Conservation (phyloP, 768 basidiomycete species). For the Leccinum imitatum region DNA sequence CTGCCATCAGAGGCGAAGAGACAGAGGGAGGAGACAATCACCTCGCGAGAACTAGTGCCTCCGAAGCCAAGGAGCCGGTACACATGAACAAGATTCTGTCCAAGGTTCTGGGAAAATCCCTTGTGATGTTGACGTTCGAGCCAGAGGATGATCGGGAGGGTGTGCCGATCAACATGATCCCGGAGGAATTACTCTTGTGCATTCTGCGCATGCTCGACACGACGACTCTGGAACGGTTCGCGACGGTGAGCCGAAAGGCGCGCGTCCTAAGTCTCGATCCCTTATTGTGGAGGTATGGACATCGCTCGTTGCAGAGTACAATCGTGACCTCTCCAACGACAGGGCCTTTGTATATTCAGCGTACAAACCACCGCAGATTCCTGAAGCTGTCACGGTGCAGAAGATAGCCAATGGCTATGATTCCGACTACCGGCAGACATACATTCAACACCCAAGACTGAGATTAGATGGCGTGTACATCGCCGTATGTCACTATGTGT, state of each 20-base stretch:
- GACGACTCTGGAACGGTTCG: slow-evolving; percentile 76
- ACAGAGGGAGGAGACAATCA: slow-evolving; percentile 66
- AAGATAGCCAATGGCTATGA: slow-evolving; percentile 51
- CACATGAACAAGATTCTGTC: slow-evolving; percentile 44
- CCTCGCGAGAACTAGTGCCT: slow-evolving; percentile 61
- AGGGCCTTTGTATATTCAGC: slow-evolving; percentile 64
- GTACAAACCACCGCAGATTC: slow-evolving; percentile 77
- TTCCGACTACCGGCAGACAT: slow-evolving; percentile 71
- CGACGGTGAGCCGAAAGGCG: slow-evolving; percentile 67
- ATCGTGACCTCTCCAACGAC: slow-evolving; percentile 8
- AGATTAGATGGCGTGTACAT: slow-evolving; percentile 91
- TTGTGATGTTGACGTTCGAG: slow-evolving; percentile 52
- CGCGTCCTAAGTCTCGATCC: slow-evolving; percentile 69
- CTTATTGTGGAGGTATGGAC: slow-evolving; percentile 70
- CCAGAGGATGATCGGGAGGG: slow-evolving; percentile 67
- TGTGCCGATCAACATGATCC: slow-evolving; percentile 56
- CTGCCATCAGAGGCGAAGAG: slow-evolving; percentile 68
- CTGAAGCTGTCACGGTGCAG: slow-evolving; percentile 47
- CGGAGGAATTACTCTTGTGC: slow-evolving; percentile 72
- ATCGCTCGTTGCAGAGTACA: not conserved
- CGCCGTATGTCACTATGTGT: slow-evolving; percentile 88
- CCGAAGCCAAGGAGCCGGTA: slow-evolving; percentile 28
- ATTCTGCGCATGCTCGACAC: slow-evolving; percentile 69
- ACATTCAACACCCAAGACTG: slow-evolving; percentile 81
- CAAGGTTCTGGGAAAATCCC: slow-evolving; percentile 49